These are phyloP conservation scores for Pseudevernia furfuracea DNA, from an alignment of 495 filamentous ascomycete genomes.

Conservation along the genomic window DNA sequence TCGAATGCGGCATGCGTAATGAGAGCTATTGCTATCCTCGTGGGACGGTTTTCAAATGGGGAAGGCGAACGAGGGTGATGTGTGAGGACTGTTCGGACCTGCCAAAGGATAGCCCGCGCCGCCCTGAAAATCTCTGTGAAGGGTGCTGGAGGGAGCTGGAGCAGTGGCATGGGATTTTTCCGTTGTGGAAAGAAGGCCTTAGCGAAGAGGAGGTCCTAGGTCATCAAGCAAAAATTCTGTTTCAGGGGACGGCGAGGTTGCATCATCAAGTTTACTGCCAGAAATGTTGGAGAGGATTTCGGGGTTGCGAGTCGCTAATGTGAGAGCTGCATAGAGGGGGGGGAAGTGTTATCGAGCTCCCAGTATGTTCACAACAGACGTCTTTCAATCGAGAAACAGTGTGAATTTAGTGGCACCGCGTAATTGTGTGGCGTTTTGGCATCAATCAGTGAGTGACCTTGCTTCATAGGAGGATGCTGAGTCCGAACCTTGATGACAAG, in stretches of 20 bases:
- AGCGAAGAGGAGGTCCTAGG: not conserved
- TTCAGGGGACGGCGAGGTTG: not conserved
- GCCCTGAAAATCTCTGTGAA: not conserved
- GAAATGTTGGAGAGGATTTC: not conserved
- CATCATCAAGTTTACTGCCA: not conserved
- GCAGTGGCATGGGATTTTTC: not conserved
- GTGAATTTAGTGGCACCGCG: not conserved
- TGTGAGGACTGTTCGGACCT: not conserved
- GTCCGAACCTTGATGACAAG: not conserved
- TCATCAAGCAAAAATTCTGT: not conserved
- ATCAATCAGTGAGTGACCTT: not conserved
- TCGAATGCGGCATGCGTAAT: not conserved
- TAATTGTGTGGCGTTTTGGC: not conserved
- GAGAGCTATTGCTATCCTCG: not conserved
- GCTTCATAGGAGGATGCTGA: not conserved
- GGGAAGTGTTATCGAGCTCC: too few relatives aligned
- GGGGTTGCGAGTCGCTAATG: not conserved
- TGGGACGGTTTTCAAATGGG: not conserved
- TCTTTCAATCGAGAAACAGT: not conserved
- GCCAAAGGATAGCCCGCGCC: not conserved
- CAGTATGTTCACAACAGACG: not conserved
- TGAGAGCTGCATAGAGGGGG: not conserved
- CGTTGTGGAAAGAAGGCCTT: not conserved
- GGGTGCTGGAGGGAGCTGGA: not conserved
- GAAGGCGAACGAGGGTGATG: not conserved